Base-by-base conservation (phyloP, 768 basidiomycete species). In the Termitomyces sp. region DNA sequence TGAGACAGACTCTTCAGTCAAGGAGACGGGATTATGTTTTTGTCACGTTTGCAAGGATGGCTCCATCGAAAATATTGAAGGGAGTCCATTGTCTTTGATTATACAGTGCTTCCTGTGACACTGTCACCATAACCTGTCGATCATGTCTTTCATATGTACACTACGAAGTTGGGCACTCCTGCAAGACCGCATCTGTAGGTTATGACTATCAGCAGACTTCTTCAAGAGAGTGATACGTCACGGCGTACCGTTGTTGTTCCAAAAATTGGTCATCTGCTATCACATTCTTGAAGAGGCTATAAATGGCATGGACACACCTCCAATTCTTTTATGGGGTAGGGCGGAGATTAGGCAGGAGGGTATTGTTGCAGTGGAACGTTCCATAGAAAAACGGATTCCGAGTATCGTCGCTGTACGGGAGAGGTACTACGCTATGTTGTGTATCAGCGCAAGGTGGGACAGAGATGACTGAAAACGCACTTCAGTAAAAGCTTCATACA, bases 321-420 rank as follows among this genome's bases (percentile, higher is more conserved):
- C 91, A 60, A 98, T 78, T 46, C 94, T 82, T 70, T 98, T 98
- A 0, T 97, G 97, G 15, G 97, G 97, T 33, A 98, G 73, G 3
- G 83, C 73, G 17, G 91, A 86, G 61, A 98, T 80, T 26, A 98
- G 74, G 47, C 97, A 84, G 81, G 97, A 98, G 97, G 95, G 74
- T 98, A 98, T 53, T 94, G 82, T 61, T 86, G 83, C 51, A 83
- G 70, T 44, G 98, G 76, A 60, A 85, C 87, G 60, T 98, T 94
- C 83, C 91, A 89, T 28, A 98, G 75, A 70, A 89, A 94, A 10
- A 80, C 81, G 68, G 98, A 99, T 68, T 99, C 97, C 7, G 91
- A 93, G 69, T 98, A 99, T 55, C 97, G 82, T 53, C 96, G 77
- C 30, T 84, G 77, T 21, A 98, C 90, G 14, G 91, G 75, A 12